phyloP scores from a whole-genome alignment of 352 stramenopile species.

The Thraustochytrium sp. region DNA sequence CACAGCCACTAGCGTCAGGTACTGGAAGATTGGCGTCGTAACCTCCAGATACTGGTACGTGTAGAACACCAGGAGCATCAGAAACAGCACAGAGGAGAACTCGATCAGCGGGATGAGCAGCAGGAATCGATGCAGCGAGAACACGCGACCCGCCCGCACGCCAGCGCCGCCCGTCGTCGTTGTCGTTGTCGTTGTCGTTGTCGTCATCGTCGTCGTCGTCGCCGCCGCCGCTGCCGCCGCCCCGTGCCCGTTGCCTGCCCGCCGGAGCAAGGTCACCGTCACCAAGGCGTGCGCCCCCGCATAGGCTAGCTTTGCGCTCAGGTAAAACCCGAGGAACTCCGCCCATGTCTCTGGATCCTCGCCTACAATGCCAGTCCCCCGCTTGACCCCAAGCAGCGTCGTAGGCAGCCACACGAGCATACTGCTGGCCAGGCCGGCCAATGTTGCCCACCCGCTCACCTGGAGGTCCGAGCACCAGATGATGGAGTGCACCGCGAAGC shows the following conservation, averaged over 20 bases:
- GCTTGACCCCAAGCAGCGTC: background rate
- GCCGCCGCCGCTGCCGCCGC: too few relatives aligned
- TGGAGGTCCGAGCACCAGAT: background rate
- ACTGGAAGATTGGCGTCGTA: background rate
- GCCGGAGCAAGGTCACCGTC: background rate
- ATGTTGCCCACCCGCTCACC: background rate
- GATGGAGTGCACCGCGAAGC: slow-evolving; percentile 15
- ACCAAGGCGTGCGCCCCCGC: background rate
- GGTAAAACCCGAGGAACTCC: background rate
- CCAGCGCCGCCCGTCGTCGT: too few relatives aligned
- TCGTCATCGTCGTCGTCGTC: too few relatives aligned
- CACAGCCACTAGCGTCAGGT: background rate
- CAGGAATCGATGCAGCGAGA: too few relatives aligned
- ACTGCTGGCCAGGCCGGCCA: background rate
- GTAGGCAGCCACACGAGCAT: background rate
- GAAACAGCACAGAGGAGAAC: background rate
- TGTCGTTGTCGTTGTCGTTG: too few relatives aligned
- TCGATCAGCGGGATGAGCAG: background rate
- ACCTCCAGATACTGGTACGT: slow-evolving; percentile 13
- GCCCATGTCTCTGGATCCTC: background rate
- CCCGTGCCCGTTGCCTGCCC: too few relatives aligned
- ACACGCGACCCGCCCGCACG: too few relatives aligned
- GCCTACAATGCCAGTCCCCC: background rate
- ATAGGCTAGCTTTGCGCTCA: background rate
- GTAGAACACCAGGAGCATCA: background rate